Evolutionary conservation across 2,329 filamentous ascomycete genomes (phyloP).

Genomic region (Trichoderma oligosporum): DNA sequence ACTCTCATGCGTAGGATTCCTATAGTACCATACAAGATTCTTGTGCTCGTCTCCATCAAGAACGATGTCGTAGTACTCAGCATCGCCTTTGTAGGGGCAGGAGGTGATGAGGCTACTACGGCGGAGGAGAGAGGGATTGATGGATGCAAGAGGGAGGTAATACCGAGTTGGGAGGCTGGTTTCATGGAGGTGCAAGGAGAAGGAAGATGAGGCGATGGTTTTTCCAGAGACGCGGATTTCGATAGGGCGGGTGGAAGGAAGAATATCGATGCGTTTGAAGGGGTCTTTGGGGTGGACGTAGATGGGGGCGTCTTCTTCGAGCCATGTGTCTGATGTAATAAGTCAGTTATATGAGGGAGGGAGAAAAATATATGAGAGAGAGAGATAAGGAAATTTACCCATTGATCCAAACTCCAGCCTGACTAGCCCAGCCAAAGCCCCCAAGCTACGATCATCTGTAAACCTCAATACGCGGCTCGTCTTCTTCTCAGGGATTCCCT

Average conservation of each 20-base stretch:
- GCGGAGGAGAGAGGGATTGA: conserved; percentile 44
- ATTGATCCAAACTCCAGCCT: conserved; percentile 36
- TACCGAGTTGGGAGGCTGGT: conserved; percentile 56
- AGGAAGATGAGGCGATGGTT: conserved; percentile 44
- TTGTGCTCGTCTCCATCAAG: conserved; percentile 42
- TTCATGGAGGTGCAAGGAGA: conserved; percentile 55
- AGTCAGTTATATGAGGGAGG: background rate
- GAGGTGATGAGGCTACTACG: conserved; percentile 51
- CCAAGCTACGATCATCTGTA: conserved; percentile 35
- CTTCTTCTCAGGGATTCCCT: conserved; percentile 25
- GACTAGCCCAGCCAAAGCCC: conserved; percentile 32
- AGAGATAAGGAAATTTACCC: conserved; percentile 25
- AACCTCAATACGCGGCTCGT: conserved; percentile 40
- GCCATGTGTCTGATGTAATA: conserved; percentile 34
- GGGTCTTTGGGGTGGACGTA: conserved; percentile 64
- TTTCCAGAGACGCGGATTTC: conserved; percentile 47
- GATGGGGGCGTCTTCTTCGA: conserved; percentile 57
- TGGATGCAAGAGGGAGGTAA: conserved; percentile 53
- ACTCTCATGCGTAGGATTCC: conserved; percentile 53
- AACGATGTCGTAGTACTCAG: conserved; percentile 57
- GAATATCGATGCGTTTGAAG: conserved; percentile 60
- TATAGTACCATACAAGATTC: conserved; percentile 62
- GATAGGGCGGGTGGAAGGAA: conserved; percentile 52
- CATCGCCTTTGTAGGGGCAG: conserved; percentile 66
- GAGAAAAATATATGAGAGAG: background rate